phyloP scores from a whole-genome alignment of 345 rosid genomes.

The Fremontodendron californicum region DNA sequence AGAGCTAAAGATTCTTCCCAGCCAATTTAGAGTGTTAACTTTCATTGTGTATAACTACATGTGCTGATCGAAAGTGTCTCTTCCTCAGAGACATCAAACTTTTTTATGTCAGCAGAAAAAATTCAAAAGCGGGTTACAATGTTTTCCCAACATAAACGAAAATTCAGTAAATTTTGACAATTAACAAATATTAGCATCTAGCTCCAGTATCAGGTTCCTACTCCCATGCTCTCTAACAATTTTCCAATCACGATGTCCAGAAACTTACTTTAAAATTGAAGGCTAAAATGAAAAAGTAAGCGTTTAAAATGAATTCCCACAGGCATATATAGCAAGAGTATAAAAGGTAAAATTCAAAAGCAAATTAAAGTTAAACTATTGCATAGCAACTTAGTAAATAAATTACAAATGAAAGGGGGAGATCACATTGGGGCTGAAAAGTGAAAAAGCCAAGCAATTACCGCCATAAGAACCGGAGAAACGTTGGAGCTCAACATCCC shows the following conservation, averaged over 20 bases:
- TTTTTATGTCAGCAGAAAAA: background rate
- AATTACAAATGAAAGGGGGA: background rate
- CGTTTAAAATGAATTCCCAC: no score
- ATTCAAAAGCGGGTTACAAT: background rate
- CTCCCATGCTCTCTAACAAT: background rate
- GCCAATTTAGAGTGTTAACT: background rate
- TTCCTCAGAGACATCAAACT: background rate
- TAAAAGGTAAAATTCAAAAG: background rate
- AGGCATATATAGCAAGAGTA: background rate
- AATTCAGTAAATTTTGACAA: background rate
- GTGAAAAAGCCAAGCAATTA: slow-evolving; percentile 22
- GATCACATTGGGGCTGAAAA: background rate
- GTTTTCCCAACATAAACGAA: background rate
- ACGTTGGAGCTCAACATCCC: slow-evolving; percentile 76
- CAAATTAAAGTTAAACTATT: background rate
- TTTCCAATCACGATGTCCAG: background rate
- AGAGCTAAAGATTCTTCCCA: background rate
- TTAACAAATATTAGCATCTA: background rate
- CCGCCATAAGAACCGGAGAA: slow-evolving; percentile 48
- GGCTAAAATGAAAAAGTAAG: background rate
- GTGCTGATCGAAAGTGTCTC: background rate
- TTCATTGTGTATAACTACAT: no score
- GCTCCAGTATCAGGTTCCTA: background rate
- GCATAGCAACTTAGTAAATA: background rate
- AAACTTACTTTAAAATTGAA: background rate